Conservation (phyloP, 257 asterid genomes). For the Solanum etuberosum region DNA sequence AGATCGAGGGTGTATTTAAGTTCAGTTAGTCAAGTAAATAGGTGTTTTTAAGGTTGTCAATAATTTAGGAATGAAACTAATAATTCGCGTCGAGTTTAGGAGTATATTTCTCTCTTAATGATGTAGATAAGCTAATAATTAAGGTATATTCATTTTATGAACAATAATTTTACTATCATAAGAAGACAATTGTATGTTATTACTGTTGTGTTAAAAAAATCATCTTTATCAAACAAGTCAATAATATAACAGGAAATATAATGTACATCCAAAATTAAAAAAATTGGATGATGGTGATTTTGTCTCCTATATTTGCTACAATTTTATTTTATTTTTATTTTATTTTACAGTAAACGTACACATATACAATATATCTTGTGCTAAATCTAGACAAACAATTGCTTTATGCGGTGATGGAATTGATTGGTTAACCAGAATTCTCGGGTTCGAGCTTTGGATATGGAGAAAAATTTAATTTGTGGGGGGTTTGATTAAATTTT, state of each 20-base stretch:
- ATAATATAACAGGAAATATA: not conserved
- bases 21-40: no score
- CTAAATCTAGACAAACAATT: not conserved
- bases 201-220: not conserved
- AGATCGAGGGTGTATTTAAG: no score
- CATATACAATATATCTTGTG: not conserved
- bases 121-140: not conserved
- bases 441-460: no score
- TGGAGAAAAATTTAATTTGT: no score
- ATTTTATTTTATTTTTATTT: not conserved
- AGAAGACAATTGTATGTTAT: not conserved
- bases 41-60: no score
- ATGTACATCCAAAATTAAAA: not conserved
- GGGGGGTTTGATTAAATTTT: no score
- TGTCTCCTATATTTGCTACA: not conserved
- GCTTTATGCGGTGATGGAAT: not conserved
- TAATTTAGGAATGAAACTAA: no score
- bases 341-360: not conserved
- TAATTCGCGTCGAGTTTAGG: no score
- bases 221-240: not conserved
- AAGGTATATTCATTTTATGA: not conserved
- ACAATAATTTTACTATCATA: not conserved
- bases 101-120: no score
- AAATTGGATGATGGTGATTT: not conserved
- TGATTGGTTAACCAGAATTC: no score